Conservation (phyloP, 2,329 filamentous ascomycete species). For the Paramyrothecium roridum region DNA sequence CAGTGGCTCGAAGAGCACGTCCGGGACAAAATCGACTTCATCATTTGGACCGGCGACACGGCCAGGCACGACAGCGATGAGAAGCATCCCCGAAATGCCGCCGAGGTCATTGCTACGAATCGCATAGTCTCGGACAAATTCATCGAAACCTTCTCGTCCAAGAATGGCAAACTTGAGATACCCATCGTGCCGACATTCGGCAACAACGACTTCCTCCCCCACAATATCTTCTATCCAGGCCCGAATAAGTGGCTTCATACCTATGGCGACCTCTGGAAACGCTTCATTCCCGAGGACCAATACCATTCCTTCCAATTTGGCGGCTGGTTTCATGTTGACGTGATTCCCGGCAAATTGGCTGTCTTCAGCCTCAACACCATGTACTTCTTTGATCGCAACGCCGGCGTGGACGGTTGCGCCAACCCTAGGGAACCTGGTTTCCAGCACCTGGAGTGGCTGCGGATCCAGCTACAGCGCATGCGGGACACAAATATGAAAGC, state of each 20-base stretch:
- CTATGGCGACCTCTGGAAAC: slow-evolving; percentile 76
- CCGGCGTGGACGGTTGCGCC: slow-evolving; percentile 87
- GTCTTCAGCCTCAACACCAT: slow-evolving; percentile 95
- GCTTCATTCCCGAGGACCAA: slow-evolving; percentile 90
- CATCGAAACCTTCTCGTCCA: slow-evolving; percentile 65
- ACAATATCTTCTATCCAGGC: slow-evolving; percentile 85
- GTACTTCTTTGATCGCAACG: slow-evolving; percentile 93
- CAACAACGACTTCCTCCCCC: slow-evolving; percentile 96
- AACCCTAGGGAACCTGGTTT: slow-evolving; percentile 79
- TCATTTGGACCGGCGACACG: slow-evolving; percentile 90
- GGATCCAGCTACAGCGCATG: slow-evolving; percentile 80
- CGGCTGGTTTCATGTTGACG: slow-evolving; percentile 93
- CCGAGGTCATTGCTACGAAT: slow-evolving; percentile 78
- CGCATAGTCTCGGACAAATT: slow-evolving; percentile 73
- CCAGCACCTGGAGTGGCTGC: slow-evolving; percentile 94
- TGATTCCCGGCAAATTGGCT: slow-evolving; percentile 79
- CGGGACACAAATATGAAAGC: slow-evolving; percentile 86
- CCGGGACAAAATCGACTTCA: slow-evolving; percentile 78
- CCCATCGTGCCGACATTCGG: slow-evolving; percentile 89
- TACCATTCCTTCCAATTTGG: slow-evolving; percentile 87
- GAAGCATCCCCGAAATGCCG: slow-evolving; percentile 67
- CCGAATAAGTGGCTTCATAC: slow-evolving; percentile 82
- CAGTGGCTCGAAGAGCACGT: slow-evolving; percentile 80
- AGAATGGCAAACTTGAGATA: slow-evolving; percentile 57
- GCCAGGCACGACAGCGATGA: slow-evolving; percentile 89